phyloP scores from a whole-genome alignment of 2,329 filamentous ascomycete genomes.

The Alternaria metachromatica region DNA sequence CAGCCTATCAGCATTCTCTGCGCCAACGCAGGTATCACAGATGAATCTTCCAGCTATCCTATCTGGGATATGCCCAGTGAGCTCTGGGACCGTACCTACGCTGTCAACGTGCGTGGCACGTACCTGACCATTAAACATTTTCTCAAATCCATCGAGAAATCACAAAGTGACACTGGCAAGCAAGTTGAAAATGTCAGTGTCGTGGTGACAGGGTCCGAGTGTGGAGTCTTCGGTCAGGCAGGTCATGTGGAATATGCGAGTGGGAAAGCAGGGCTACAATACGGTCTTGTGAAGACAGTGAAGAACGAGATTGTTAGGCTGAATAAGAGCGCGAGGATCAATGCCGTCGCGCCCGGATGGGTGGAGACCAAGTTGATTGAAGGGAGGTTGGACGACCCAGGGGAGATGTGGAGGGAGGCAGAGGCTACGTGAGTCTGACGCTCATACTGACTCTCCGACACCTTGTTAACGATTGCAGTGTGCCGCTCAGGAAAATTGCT shows the following conservation, averaged over 20 bases:
- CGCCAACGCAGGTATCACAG: constrained; percentile 61
- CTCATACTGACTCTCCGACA: background rate
- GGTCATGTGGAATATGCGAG: constrained; percentile 60
- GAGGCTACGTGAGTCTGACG: constrained; percentile 52
- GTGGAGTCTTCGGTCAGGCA: constrained; percentile 59
- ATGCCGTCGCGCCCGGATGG: constrained; percentile 60
- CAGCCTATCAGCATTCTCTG: constrained; percentile 59
- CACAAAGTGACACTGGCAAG: constrained; percentile 47
- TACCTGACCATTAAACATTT: constrained; percentile 65
- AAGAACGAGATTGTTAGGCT: constrained; percentile 63
- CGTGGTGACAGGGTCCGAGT: constrained; percentile 61
- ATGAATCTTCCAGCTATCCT: constrained; percentile 56
- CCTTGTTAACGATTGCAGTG: constrained; percentile 24
- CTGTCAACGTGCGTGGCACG: constrained; percentile 59
- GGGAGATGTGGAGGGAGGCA: constrained; percentile 58
- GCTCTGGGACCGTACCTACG: constrained; percentile 61
- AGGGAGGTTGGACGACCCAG: constrained; percentile 58
- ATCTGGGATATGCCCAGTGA: constrained; percentile 61
- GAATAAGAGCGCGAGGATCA: constrained; percentile 60
- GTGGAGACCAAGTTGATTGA: constrained; percentile 57
- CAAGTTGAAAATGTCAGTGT: constrained; percentile 60
- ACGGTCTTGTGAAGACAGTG: constrained; percentile 59
- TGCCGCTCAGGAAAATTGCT: constrained; percentile 57
- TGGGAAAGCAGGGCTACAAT: constrained; percentile 58
- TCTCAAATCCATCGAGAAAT: constrained; percentile 51